These are phyloP conservation scores for Clavispora santaluciae DNA, from an alignment of 805 yeast genomes.

Conservation along the genomic window DNA sequence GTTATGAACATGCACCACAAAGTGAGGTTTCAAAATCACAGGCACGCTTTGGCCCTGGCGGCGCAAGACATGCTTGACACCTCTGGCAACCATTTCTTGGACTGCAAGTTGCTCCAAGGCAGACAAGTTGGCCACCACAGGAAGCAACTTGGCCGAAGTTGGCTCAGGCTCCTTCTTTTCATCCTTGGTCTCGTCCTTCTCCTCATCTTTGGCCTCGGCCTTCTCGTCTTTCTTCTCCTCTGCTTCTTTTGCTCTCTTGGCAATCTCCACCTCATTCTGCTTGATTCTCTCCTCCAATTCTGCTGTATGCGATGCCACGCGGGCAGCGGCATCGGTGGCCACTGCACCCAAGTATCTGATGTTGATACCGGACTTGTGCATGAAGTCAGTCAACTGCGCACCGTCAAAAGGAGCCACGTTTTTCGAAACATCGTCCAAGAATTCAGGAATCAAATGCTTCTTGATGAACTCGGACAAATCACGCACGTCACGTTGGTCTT, in stretches of 20 bases:
- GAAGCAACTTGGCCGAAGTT: conserved; percentile 38
- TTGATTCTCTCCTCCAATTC: conserved; percentile 19
- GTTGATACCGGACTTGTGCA: conserved; percentile 84
- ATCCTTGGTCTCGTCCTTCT: conserved; percentile 12
- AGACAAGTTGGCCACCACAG: conserved; percentile 38
- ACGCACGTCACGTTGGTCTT: conserved; percentile 63
- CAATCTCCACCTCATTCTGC: conserved; percentile 22
- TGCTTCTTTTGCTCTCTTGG: conserved; percentile 14
- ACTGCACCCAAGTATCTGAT: conserved; percentile 78
- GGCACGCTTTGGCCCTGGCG: conserved; percentile 44
- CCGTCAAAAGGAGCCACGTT: conserved; percentile 79
- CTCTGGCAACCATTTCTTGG: conserved; percentile 77
- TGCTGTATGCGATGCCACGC: conserved; percentile 11
- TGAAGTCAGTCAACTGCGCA: conserved; percentile 54
- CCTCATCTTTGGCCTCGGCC: conserved; percentile 13
- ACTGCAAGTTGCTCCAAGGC: conserved; percentile 46
- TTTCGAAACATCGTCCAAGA: conserved; percentile 50
- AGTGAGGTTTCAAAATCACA: conserved; percentile 48
- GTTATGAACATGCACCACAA: conserved; percentile 70
- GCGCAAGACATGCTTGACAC: conserved; percentile 70
- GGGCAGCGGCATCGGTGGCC: conserved; percentile 32
- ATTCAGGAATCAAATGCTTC: conserved; percentile 55
- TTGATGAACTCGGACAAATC: conserved; percentile 64
- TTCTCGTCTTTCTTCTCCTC: conserved; percentile 17
- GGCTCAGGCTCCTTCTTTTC: conserved; percentile 22